Base-by-base conservation (phyloP, 345 rosid species). In the Lagerstroemia speciosa region DNA sequence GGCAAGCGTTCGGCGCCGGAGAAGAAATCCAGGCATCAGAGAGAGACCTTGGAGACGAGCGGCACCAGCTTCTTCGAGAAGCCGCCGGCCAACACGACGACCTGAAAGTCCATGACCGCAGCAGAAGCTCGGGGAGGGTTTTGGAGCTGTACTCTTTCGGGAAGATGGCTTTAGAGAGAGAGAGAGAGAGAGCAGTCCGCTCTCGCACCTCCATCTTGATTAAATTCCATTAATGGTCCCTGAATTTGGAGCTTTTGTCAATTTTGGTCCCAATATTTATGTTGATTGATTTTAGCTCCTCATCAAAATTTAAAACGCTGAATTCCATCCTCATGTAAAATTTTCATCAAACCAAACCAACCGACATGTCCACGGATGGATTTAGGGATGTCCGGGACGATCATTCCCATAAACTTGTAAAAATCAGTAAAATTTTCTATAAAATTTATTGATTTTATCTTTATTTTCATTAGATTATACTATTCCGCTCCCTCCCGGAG, bases 61-160 rank as follows among this genome's bases (percentile, higher is more conserved):
- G 99, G 98, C 15, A 78, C 79, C 11, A 91, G 88, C 62, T 85
- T 81, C 79, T 79, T 86, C 3, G 97, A 87, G 78, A 79, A 77
- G 69, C 96, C 97, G 62, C 98, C 94, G 67, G 98, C 97, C 29
- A 91, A 77, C 63, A 93, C 85, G 27, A 91, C 97, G 34, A 93
- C 98, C 72, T 91, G 98, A 57, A 93, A 91, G 85, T 91, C 96
- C 98, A 93, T 93, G 32, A 46, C 43, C 29, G 65, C 48, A 8
- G 30, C 68, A 6, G 37, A 6, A 33, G 67, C 48, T 61, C 14
- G 43, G 57, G 65, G 38, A 61, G 46, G 74, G 31, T 16, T 36
- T 43, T 29, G n/a, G 15, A 14, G 7, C 27, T 17, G 12, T 6
- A 12, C 32, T 2, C n/a, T 22, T 29, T 50, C 24, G n/a, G 26